phyloP scores from a whole-genome alignment of 2,329 filamentous ascomycete genomes.

The Madurella mycetomatis region DNA sequence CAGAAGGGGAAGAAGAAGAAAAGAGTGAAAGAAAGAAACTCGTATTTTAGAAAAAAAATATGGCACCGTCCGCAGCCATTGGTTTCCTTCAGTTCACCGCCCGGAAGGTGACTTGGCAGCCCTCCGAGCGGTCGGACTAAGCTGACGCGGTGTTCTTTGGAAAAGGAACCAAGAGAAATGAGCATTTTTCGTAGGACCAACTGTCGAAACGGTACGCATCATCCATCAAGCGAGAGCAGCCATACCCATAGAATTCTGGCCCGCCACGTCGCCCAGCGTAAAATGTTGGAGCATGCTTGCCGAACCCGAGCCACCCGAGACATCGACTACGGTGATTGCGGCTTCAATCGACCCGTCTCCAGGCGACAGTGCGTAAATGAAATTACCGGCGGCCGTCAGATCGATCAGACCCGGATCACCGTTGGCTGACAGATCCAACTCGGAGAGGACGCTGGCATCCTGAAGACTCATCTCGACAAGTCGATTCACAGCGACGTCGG shows the following conservation, averaged over 20 bases:
- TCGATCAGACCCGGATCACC: conserved; percentile 54
- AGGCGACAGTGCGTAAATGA: conserved; percentile 54
- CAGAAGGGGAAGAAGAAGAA: no score
- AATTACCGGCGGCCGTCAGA: conserved; percentile 46
- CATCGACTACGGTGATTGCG: conserved; percentile 37
- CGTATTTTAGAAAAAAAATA: no score
- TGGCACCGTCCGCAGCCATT: no score
- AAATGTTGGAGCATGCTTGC: conserved; percentile 32
- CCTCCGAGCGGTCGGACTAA: no score
- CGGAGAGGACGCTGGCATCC: conserved; percentile 44
- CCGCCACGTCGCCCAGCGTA: conserved; percentile 24
- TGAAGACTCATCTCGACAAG: conserved; percentile 44
- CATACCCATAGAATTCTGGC: conserved; percentile 31
- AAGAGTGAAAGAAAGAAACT: no score
- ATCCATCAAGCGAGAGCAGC: conserved; percentile 21
- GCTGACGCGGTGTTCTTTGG: no score
- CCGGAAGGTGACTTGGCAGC: no score
- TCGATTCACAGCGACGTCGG: conserved; percentile 49
- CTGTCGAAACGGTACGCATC: no score
- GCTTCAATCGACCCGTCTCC: conserved; percentile 43
- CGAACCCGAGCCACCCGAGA: conserved; percentile 16
- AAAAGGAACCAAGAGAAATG: no score
- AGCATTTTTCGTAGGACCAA: no score
- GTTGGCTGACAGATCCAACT: conserved; percentile 40
- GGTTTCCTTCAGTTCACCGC: no score